Evolutionary conservation across 441 rosid genomes (phyloP).

Genomic region (Brassica balearica): DNA sequence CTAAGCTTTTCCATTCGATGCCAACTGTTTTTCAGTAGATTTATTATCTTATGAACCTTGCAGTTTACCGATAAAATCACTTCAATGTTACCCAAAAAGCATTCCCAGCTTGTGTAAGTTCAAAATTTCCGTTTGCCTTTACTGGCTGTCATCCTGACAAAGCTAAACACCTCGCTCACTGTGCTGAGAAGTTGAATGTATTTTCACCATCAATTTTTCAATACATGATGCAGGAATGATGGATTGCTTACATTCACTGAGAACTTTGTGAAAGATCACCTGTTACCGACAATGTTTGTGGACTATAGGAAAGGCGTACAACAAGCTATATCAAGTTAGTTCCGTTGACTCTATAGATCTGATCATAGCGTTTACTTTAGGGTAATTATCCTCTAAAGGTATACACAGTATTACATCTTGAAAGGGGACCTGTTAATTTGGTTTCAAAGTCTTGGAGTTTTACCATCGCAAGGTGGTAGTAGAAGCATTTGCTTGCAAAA

Average conservation of each 20-base stretch:
- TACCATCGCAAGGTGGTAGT: slow-evolving; percentile 13
- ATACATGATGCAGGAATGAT: slow-evolving; percentile 73
- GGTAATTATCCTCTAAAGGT: neutral
- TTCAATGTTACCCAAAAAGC: slow-evolving; percentile 82
- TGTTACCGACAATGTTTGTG: slow-evolving; percentile 95
- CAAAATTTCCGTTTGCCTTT: slow-evolving; percentile 8
- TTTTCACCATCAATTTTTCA: neutral
- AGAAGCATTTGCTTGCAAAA: slow-evolving; percentile 29
- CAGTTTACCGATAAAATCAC: slow-evolving; percentile 94
- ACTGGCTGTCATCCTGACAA: slow-evolving; percentile 28
- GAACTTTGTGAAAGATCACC: slow-evolving; percentile 96
- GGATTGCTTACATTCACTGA: slow-evolving; percentile 95
- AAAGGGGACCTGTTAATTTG: slow-evolving; percentile 26
- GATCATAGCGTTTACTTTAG: slow-evolving; percentile 22
- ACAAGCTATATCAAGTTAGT: slow-evolving; percentile 98
- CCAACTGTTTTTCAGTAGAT: slow-evolving; percentile 20
- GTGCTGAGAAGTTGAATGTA: neutral
- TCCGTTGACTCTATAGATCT: slow-evolving; percentile 39
- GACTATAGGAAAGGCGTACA: slow-evolving; percentile 98
- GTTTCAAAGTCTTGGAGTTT: slow-evolving; percentile 13
- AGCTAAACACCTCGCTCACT: neutral
- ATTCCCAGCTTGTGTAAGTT: slow-evolving; percentile 93
- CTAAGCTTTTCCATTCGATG: slow-evolving; percentile 27
- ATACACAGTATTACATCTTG: slow-evolving; percentile 15
- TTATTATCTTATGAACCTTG: slow-evolving; percentile 47